phyloP scores from a whole-genome alignment of 2,329 filamentous ascomycete genomes.

The Aureobasidium uvarum region DNA sequence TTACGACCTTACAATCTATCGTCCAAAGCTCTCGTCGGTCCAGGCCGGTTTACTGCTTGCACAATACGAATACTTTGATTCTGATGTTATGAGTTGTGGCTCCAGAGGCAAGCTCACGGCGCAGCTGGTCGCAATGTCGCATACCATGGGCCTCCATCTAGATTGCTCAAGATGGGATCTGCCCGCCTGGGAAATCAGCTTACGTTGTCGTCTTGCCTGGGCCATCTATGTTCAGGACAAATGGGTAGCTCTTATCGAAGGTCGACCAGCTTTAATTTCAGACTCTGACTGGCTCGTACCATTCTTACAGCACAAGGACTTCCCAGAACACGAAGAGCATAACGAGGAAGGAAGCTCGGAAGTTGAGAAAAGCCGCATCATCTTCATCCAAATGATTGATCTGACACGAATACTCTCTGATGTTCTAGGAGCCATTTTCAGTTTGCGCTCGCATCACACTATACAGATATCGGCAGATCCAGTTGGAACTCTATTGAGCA shows the following conservation, averaged over 20 bases:
- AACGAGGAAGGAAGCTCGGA: slow-evolving; percentile 36
- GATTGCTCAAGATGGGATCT: slow-evolving; percentile 35
- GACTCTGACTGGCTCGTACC: slow-evolving; percentile 34
- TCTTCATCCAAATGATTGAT: slow-evolving; percentile 36
- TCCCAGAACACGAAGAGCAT: slow-evolving; percentile 36
- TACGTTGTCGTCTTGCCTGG: slow-evolving; percentile 36
- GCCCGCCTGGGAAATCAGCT: slow-evolving; percentile 35
- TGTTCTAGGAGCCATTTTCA: slow-evolving; percentile 32
- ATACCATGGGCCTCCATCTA: slow-evolving; percentile 43
- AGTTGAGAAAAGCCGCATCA: slow-evolving; percentile 33
- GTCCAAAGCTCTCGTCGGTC: slow-evolving; percentile 45
- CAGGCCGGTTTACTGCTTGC: slow-evolving; percentile 43
- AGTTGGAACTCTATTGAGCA: slow-evolving; percentile 30
- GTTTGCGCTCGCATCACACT: slow-evolving; percentile 30
- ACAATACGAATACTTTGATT: slow-evolving; percentile 39
- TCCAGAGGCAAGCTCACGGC: slow-evolving; percentile 36
- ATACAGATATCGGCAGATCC: slow-evolving; percentile 29
- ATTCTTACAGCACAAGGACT: slow-evolving; percentile 33
- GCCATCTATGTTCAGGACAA: slow-evolving; percentile 37
- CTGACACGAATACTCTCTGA: slow-evolving; percentile 33
- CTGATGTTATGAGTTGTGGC: slow-evolving; percentile 29
- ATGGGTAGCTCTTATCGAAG: slow-evolving; percentile 34
- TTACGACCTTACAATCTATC: slow-evolving; percentile 40
- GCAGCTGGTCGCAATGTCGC: slow-evolving; percentile 42
- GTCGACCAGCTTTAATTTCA: slow-evolving; percentile 34